Conservation (phyloP, 2,329 filamentous ascomycete species). For the Lachnum nothofagi region DNA sequence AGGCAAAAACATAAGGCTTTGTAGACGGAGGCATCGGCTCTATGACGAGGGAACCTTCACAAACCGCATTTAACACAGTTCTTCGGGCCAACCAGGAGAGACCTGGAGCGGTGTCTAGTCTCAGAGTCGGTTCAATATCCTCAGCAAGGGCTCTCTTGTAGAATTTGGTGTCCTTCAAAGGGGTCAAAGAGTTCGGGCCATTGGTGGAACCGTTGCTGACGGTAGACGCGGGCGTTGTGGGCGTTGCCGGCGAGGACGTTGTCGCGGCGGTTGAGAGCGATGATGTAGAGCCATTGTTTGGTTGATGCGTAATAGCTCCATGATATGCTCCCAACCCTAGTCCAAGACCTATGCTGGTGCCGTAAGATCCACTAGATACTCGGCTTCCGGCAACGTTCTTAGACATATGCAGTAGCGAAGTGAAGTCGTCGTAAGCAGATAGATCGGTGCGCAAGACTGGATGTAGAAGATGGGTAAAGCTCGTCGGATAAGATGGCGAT, state of each 20-base stretch:
- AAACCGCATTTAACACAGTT: slow-evolving; percentile 75
- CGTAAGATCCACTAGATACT: slow-evolving; percentile 66
- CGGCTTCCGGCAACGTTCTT: slow-evolving; percentile 57
- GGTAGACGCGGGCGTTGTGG: slow-evolving; percentile 51
- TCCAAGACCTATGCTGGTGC: slow-evolving; percentile 47
- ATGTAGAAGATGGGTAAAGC: slow-evolving; percentile 77
- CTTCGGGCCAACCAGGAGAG: slow-evolving; percentile 90
- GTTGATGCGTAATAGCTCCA: slow-evolving; percentile 30
- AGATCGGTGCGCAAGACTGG: slow-evolving; percentile 80
- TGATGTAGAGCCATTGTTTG: slow-evolving; percentile 56
- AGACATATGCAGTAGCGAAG: slow-evolving; percentile 66
- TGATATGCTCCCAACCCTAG: slow-evolving; percentile 45
- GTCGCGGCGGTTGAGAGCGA: slow-evolving; percentile 51
- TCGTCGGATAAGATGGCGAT: slow-evolving; percentile 56
- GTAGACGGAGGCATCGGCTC: slow-evolving; percentile 69
- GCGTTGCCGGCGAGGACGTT: slow-evolving; percentile 53
- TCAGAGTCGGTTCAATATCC: slow-evolving; percentile 89
- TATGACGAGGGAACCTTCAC: slow-evolving; percentile 79
- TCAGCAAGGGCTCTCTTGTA: slow-evolving; percentile 86
- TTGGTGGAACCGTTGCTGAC: slow-evolving; percentile 41
- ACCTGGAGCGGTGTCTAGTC: slow-evolving; percentile 82
- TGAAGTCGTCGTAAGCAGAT: slow-evolving; percentile 77
- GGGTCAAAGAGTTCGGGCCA: slow-evolving; percentile 43
- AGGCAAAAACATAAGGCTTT: slow-evolving; percentile 44
- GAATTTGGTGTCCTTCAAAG: slow-evolving; percentile 85